Conservation (phyloP, 2,329 filamentous ascomycete genomes). For the Penicillium oxalicum region DNA sequence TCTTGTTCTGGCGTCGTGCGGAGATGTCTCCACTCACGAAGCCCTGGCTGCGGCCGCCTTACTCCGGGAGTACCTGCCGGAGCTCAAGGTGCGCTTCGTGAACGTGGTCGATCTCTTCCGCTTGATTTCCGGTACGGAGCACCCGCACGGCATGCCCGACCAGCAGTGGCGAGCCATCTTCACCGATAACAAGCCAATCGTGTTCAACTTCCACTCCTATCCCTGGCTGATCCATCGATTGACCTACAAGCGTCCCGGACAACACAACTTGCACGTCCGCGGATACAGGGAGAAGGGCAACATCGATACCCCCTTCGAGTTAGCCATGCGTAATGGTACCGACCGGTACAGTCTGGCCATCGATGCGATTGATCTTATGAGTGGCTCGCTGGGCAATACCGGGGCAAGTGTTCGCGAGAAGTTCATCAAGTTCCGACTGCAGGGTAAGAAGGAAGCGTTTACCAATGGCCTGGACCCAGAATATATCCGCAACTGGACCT, state of each 20-base stretch:
- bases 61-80: slow-evolving; percentile 63
- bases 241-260: slow-evolving; percentile 68
- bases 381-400: slow-evolving; percentile 57
- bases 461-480: slow-evolving; percentile 66
- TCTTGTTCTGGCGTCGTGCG: slow-evolving; percentile 68
- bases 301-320: slow-evolving; percentile 72
- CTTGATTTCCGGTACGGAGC: slow-evolving; percentile 62
- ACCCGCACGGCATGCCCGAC: slow-evolving; percentile 67
- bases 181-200: slow-evolving; percentile 64
- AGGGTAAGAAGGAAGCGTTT: slow-evolving; percentile 58
- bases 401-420: slow-evolving; percentile 58
- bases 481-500: slow-evolving; percentile 60
- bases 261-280: slow-evolving; percentile 63
- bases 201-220: slow-evolving; percentile 83
- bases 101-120: slow-evolving; percentile 79
- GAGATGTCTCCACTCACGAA: slow-evolving; percentile 69
- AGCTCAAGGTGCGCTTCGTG: slow-evolving; percentile 70
- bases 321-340: slow-evolving; percentile 71
- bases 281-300: slow-evolving; percentile 81
- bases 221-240: slow-evolving; percentile 73
- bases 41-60: slow-evolving; percentile 68
- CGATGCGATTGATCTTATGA: slow-evolving; percentile 62
- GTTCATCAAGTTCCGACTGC: slow-evolving; percentile 60
- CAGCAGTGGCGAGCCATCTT: slow-evolving; percentile 63
- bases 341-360: slow-evolving; percentile 74